Conservation (phyloP, 2,329 filamentous ascomycete genomes). For the Metarhizium sp. region DNA sequence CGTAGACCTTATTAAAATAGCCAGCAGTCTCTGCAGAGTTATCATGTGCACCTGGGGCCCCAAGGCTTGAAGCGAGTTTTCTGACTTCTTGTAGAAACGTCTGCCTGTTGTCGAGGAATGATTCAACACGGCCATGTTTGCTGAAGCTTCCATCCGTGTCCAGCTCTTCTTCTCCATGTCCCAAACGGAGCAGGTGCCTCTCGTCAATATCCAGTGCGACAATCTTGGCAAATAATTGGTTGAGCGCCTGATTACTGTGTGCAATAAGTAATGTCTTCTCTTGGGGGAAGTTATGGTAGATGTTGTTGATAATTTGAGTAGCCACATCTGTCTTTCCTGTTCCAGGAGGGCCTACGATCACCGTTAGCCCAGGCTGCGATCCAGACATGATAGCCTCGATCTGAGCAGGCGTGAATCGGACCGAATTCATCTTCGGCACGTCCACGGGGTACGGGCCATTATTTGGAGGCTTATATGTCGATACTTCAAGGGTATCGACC, state of each 20-base stretch:
- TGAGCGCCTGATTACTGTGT: conserved; percentile 95
- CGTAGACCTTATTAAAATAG: conserved; percentile 90
- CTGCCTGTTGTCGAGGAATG: conserved; percentile 81
- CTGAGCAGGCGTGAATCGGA: conserved; percentile 87
- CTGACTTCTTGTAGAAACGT: conserved; percentile 74
- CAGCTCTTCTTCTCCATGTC: conserved; percentile 91
- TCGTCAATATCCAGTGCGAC: conserved; percentile 93
- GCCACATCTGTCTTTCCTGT: conserved; percentile 99
- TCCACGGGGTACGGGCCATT: conserved; percentile 85
- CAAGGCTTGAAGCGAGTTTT: conserved; percentile 74
- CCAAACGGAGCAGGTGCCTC: conserved; percentile 81
- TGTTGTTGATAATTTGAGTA: conserved; percentile 96
- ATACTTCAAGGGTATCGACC: conserved; percentile 66
- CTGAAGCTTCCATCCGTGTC: conserved; percentile 80
- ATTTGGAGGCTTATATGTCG: conserved; percentile 82
- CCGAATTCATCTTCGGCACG: conserved; percentile 66
- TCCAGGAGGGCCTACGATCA: conserved; percentile 90
- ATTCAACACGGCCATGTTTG: conserved; percentile 91
- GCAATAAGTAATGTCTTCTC: conserved; percentile 89
- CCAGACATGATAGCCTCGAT: conserved; percentile 90
- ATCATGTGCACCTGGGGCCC: conserved; percentile 85
- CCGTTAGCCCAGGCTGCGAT: conserved; percentile 84
- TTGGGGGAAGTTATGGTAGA: conserved; percentile 94
- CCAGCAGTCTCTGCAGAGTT: conserved; percentile 94
- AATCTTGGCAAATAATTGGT: conserved; percentile 97